Evolutionary conservation across 2,329 filamentous ascomycete species (phyloP).

Genomic region (Aspergillus viridinutans): DNA sequence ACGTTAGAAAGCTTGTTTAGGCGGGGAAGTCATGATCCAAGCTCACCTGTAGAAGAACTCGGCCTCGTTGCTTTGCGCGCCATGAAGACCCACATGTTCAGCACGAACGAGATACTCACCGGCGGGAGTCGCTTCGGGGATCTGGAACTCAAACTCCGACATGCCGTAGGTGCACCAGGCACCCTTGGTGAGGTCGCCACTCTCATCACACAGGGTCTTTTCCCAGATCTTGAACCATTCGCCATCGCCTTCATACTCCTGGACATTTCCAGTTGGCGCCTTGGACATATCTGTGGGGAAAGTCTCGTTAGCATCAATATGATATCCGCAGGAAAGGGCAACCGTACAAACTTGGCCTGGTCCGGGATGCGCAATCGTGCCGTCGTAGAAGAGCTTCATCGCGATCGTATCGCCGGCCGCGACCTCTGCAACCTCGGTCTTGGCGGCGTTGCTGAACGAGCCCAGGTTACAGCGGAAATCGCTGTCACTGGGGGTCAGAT

Average conservation of each 20-base stretch:
- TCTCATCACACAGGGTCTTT: conserved; percentile 12
- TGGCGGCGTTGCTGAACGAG: conserved; percentile 12
- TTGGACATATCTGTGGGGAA: conserved; percentile 14
- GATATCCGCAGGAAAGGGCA: background rate
- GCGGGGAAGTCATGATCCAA: background rate
- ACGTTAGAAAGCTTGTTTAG: background rate
- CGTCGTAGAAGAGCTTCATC: conserved; percentile 14
- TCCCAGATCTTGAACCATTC: conserved; percentile 24
- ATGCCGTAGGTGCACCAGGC: conserved; percentile 14
- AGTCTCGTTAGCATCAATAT: background rate
- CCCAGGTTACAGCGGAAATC: conserved; percentile 19
- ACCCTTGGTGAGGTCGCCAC: conserved; percentile 8
- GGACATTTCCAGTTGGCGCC: conserved; percentile 13
- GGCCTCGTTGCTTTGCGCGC: conserved; percentile 37
- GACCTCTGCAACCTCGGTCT: conserved; percentile 16
- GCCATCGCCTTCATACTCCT: conserved; percentile 18
- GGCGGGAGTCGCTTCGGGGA: conserved; percentile 40
- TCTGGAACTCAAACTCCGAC: conserved; percentile 28
- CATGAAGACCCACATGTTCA: conserved; percentile 49
- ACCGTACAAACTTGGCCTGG: conserved; percentile 16
- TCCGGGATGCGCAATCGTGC: conserved; percentile 11
- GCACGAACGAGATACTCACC: conserved; percentile 49
- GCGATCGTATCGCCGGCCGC: conserved; percentile 14
- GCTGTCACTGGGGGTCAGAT: conserved; percentile 12
- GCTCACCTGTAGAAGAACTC: conserved; percentile 46